These are phyloP conservation scores for Aureobasidium lini DNA, from an alignment of 2,329 filamentous ascomycete species.

Conservation along the genomic window DNA sequence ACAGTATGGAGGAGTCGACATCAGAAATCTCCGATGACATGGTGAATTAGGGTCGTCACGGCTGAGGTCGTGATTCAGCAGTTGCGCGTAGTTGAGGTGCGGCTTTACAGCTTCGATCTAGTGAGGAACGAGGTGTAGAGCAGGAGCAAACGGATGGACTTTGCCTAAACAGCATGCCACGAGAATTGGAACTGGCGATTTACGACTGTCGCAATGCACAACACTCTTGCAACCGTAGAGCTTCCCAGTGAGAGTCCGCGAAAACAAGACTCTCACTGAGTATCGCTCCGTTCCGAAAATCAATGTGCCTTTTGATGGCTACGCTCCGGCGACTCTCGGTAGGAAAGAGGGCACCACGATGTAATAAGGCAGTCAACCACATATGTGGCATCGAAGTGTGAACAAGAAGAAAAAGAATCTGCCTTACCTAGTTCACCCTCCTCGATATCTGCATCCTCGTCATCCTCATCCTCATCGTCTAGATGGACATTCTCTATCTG, in stretches of 20 bases:
- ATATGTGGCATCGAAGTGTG: not conserved
- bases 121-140: not conserved
- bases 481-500: not conserved
- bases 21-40: not conserved
- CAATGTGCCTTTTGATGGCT: not conserved
- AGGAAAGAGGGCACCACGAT: not conserved
- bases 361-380: too few species aligned
- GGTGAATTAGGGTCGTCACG: not conserved
- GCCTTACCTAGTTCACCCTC: constrained; percentile 6
- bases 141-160: not conserved
- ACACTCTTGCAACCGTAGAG: not conserved
- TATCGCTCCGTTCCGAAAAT: too few species aligned
- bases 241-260: not conserved
- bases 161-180: too few species aligned
- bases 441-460: constrained; percentile 1
- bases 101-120: not conserved
- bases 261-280: not conserved
- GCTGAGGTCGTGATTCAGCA: not conserved
- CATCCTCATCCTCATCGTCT: not conserved
- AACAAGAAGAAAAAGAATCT: not conserved
- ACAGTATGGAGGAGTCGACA: not conserved
- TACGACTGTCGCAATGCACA: not conserved
- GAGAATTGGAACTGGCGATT: not conserved
- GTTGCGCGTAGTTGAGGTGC: not conserved
- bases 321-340: not conserved